phyloP scores from a whole-genome alignment of 139 green algal genomes.

The Trebouxia sp. region DNA sequence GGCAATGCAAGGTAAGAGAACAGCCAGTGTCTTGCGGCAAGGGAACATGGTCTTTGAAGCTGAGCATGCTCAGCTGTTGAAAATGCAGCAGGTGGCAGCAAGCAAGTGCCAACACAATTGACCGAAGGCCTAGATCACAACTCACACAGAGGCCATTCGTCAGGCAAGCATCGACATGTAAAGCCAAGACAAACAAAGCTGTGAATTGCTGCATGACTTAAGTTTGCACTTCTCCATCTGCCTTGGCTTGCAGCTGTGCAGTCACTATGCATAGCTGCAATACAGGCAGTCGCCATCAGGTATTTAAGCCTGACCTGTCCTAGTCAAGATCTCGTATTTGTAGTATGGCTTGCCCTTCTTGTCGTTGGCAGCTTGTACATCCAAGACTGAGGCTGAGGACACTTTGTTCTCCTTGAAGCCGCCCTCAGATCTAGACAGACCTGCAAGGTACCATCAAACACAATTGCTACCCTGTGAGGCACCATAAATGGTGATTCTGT shows the following conservation, averaged over 20 bases:
- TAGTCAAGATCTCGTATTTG: slow-evolving; percentile 84
- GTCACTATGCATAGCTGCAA: slow-evolving; percentile 2
- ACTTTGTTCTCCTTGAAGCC: slow-evolving; percentile 90
- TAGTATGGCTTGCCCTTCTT: slow-evolving; percentile 98
- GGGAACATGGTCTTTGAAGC: too few relatives aligned
- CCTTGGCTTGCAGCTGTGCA: background rate
- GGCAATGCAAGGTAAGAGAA: background rate
- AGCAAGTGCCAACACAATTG: too few relatives aligned
- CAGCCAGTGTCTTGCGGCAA: background rate
- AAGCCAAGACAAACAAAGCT: too few relatives aligned
- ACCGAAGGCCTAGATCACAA: too few relatives aligned
- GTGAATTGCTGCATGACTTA: too few relatives aligned
- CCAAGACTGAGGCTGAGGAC: slow-evolving; percentile 81
- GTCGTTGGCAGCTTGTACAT: slow-evolving; percentile 73
- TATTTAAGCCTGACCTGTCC: slow-evolving; percentile 50
- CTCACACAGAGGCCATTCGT: too few relatives aligned
- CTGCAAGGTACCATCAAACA: background rate
- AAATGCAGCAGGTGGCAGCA: too few relatives aligned
- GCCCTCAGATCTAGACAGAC: slow-evolving; percentile 78
- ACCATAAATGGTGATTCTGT: background rate
- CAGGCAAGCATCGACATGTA: too few relatives aligned
- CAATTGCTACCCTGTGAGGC: background rate
- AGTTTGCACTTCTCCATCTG: too few relatives aligned
- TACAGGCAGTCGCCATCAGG: too few relatives aligned
- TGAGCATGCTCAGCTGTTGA: too few relatives aligned